phyloP scores from a whole-genome alignment of 73 alveolate species.

The Symbiodinium natans region DNA sequence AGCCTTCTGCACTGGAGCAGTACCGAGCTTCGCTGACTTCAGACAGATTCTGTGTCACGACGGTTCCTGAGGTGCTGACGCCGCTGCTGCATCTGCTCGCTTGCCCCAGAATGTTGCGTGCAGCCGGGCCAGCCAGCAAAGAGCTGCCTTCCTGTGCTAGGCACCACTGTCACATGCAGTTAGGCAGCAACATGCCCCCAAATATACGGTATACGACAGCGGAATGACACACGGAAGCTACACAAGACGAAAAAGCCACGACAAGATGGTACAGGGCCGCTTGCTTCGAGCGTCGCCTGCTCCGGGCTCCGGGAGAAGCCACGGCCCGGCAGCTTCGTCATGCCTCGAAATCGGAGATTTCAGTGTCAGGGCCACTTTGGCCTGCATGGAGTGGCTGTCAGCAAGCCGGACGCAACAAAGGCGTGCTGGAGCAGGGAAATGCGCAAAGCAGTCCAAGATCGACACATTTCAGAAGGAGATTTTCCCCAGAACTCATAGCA shows the following conservation, averaged over 20 bases:
- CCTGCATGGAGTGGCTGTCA: too few relatives aligned
- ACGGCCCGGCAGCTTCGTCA: conserved; percentile 81
- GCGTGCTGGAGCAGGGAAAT: too few relatives aligned
- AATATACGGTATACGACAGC: too few relatives aligned
- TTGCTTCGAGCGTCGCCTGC: conserved; percentile 28
- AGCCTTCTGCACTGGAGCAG: not conserved
- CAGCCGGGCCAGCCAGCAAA: conserved; percentile 65
- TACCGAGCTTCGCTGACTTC: not conserved
- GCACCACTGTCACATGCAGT: too few relatives aligned
- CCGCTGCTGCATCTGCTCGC: conserved; percentile 21
- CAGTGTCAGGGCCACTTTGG: too few relatives aligned
- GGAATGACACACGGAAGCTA: not conserved
- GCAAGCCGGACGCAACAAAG: too few relatives aligned
- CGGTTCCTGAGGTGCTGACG: not conserved
- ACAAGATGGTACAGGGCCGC: too few relatives aligned
- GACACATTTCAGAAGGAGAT: not conserved
- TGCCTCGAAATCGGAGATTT: not conserved
- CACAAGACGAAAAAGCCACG: too few relatives aligned
- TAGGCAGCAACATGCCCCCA: too few relatives aligned
- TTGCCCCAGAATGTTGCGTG: conserved; percentile 51
- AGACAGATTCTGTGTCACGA: too few relatives aligned
- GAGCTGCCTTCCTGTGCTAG: conserved; percentile 38
- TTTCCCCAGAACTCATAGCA: too few relatives aligned
- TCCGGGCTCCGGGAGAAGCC: conserved; percentile 68
- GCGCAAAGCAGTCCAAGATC: not conserved